Percentiles rank a stretch among this genome's conserved stretches.
Evolutionary conservation across 2,329 filamentous ascomycete genomes (phyloP).

Genomic region (Phialophora chinensis): DNA sequence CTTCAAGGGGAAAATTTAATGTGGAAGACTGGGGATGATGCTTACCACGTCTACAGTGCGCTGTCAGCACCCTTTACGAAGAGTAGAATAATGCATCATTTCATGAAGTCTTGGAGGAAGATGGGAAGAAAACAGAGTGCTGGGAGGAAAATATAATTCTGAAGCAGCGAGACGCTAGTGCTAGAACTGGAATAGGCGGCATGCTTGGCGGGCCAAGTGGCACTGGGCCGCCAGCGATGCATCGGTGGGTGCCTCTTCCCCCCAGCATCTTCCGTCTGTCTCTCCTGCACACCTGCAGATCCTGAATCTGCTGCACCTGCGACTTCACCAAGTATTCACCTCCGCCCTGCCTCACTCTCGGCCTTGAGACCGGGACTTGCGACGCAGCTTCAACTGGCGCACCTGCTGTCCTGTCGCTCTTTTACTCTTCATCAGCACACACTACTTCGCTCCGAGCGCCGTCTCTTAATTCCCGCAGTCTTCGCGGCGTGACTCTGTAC

Average conservation of each 20-base stretch:
- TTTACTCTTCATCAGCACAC: slow-evolving; percentile 3
- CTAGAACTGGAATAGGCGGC: neutral
- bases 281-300: slow-evolving; percentile 30
- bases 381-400: slow-evolving; percentile 15
- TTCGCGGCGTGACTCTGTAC: slow-evolving; percentile 5
- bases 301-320: slow-evolving; percentile 20
- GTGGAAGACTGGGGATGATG: slow-evolving; percentile 1
- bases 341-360: neutral
- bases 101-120: neutral
- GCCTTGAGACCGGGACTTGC: neutral
- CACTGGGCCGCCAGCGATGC: neutral
- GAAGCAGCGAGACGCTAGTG: slow-evolving; percentile 16
- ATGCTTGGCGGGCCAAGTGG: slow-evolving; percentile 13
- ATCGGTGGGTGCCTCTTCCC: slow-evolving; percentile 9
- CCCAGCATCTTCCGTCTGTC: slow-evolving; percentile 44
- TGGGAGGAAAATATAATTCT: slow-evolving; percentile 1
- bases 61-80: neutral
- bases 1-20: slow-evolving; percentile 47
- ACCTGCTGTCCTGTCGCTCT: slow-evolving; percentile 13
- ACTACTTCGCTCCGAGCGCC: slow-evolving; percentile 4
- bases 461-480: slow-evolving; percentile 7
- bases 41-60: slow-evolving; percentile 10
- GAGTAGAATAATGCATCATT: neutral
- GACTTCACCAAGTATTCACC: slow-evolving; percentile 14
- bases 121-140: neutral